Base-by-base conservation (phyloP, 441 rosid genomes). In the Populus hybrid region DNA sequence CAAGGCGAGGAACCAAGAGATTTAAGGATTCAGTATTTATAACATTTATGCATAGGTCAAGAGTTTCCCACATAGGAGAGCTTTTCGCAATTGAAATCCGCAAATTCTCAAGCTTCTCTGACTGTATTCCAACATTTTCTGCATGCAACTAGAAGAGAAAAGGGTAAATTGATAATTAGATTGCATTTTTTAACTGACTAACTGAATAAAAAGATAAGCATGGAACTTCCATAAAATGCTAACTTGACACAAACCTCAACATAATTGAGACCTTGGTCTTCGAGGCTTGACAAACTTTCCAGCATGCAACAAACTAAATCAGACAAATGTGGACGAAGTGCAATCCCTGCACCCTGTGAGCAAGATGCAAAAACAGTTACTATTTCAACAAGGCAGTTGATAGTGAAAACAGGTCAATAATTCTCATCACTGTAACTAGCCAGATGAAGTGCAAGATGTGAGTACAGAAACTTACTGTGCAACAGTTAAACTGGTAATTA, bases 21-120 rank as follows among this genome's bases (percentile, higher is more conserved):
- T 96, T 89, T 73, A 96, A 86, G 76, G 98, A 90, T 79, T 90
- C 91, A 6, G 79, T 83, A 85, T 94, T 90, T 76, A 88, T 90
- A 78, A 91, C 89, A 86, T 91, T 91, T 80, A 96, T 87, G 90
- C 99, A 96, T 59, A 90, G 84, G 77, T 96, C 99, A 80, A 96
- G 98, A 78, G 99, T 96, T 87, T 96, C 99, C 99, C 99, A 96
- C 99, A 96, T 96, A 65, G 98, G 96, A 83, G 99, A 96, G 85
- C 96, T 87, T 88, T 92, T 96, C 57, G 99, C 91, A 81, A 94
- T 91, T 79, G 99, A 94, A 79, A 96, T 87, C 75, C 99, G 91
- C 81, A 96, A 87, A 87, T 86, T 92, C 81, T 96, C 99, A 79
- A 96, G 92, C 90, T 92, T 96, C 85, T 94, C 99, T 68, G 92